Conservation (phyloP, 306 rosid species). For the Dicorynia guianensis region DNA sequence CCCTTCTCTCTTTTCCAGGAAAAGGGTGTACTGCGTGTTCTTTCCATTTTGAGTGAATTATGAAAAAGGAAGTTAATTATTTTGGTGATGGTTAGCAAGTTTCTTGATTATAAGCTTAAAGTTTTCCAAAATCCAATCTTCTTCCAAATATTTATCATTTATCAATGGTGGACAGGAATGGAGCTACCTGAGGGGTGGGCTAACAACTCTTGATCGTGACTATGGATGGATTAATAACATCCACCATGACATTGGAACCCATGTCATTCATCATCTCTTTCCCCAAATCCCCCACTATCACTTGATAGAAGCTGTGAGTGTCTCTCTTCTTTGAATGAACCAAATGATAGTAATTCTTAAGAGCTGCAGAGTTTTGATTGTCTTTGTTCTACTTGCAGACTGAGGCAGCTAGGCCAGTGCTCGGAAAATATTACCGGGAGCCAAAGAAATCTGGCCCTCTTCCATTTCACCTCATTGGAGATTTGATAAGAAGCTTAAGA, state of each 20-base stretch:
- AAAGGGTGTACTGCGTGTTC: constrained; percentile 3
- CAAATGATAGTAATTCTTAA: constrained; percentile 6
- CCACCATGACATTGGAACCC: constrained; percentile 86
- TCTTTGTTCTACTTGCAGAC: constrained; percentile 60
- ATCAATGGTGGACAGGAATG: constrained; percentile 61
- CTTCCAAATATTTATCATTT: constrained; percentile 5
- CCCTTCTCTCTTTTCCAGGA: constrained; percentile 1
- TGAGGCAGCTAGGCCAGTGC: constrained; percentile 84
- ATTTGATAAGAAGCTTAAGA: constrained; percentile 72
- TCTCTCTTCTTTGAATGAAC: not conserved
- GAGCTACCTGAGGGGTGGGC: constrained; percentile 83
- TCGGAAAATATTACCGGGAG: constrained; percentile 82
- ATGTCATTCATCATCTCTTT: constrained; percentile 81
- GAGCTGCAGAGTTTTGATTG: constrained; percentile 11
- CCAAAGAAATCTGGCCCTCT: constrained; percentile 81
- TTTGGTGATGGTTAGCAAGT: not conserved
- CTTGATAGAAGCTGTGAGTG: constrained; percentile 90
- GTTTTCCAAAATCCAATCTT: constrained; percentile 10
- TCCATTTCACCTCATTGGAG: constrained; percentile 82
- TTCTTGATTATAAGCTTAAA: constrained; percentile 15
- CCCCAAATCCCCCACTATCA: constrained; percentile 91
- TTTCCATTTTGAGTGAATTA: constrained; percentile 13
- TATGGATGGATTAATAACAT: constrained; percentile 84
- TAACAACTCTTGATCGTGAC: constrained; percentile 87
- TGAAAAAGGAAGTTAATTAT: not conserved